Percentiles rank a stretch among this genome's conserved stretches.
Evolutionary conservation across 2,329 filamentous ascomycete species (phyloP).

Genomic region (Orbilia ellipsospora): DNA sequence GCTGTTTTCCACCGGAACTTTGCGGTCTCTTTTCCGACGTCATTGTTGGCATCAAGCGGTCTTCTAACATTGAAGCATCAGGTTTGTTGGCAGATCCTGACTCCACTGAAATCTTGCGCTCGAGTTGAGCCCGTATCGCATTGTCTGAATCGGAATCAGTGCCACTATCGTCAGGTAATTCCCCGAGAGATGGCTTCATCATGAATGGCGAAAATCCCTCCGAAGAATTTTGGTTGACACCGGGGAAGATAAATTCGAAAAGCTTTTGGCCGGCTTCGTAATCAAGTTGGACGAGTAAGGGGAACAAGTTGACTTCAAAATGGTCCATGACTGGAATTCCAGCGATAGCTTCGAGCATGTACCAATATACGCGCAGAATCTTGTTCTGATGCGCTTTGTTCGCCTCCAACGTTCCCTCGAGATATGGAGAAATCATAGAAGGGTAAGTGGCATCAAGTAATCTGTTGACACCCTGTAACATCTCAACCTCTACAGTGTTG

Average conservation of each 20-base stretch:
- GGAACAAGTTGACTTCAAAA: conserved; percentile 93
- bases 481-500: conserved; percentile 88
- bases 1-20: conserved; percentile 34
- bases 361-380: conserved; percentile 95
- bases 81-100: conserved; percentile 64
- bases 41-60: conserved; percentile 45
- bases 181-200: conserved; percentile 67
- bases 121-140: conserved; percentile 81
- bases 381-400: conserved; percentile 73
- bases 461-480: conserved; percentile 87
- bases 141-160: conserved; percentile 67
- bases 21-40: conserved; percentile 53
- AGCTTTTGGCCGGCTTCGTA: conserved; percentile 90
- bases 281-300: conserved; percentile 92
- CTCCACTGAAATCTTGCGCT: conserved; percentile 72
- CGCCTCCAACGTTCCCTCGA: conserved; percentile 67
- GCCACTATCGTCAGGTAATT: conserved; percentile 63
- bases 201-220: conserved; percentile 68
- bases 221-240: conserved; percentile 70
- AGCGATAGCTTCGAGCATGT: conserved; percentile 97
- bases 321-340: conserved; percentile 97
- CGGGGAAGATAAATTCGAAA: conserved; percentile 98
- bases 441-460: conserved; percentile 92
- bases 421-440: conserved; percentile 92
- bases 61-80: conserved; percentile 28